Base-by-base conservation (phyloP, 768 basidiomycete species). In the Termitomyces sp. region DNA sequence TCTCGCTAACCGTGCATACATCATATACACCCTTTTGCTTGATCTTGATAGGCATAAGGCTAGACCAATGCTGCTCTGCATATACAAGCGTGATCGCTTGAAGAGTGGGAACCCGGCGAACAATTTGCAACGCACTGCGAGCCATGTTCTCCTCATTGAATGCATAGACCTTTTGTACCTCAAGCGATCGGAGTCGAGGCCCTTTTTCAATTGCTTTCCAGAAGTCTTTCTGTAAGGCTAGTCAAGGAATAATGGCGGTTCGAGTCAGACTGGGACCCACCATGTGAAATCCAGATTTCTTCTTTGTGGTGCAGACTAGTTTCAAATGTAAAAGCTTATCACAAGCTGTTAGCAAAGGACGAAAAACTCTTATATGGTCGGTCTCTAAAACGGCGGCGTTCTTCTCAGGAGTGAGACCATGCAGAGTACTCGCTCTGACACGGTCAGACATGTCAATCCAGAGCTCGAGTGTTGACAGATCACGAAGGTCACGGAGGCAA, bases 361-460 rank as follows among this genome's bases (percentile, higher is more conserved):
- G 64, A 26, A 66, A 61, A 12, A 66, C 58, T 39, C 51, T 62
- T 10, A 66, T 64, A 16, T 66, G 65, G 42, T 66, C 60, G 9
- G 56, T 66, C 55, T 64, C 59, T 39, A 41, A 51, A 26, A 51
- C 16, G 13, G 55, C 57, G 9, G 59, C 58, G 34, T 64, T 58
- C 33, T 55, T 61, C 34, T 62, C 56, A 12, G 55, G 34, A 52
- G 53, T 55, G 15, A 57, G 52, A 33, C 54, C 46, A 44, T 13
- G 18, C 20, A 60, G 20, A 18, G 54, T 41, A 31, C 36, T 28
- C 28, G 51, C 48, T 34, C 50, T 54, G 33, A 60, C 44, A 36
- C 58, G 62, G 26, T 56, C 47, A 26, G 65, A 65, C 60, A 66
- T 50, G 48, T 66, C 65, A 26, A 66, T 61, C 64, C 64, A 65